phyloP scores from a whole-genome alignment of 257 asterid genomes.

The Henckelia pumila region DNA sequence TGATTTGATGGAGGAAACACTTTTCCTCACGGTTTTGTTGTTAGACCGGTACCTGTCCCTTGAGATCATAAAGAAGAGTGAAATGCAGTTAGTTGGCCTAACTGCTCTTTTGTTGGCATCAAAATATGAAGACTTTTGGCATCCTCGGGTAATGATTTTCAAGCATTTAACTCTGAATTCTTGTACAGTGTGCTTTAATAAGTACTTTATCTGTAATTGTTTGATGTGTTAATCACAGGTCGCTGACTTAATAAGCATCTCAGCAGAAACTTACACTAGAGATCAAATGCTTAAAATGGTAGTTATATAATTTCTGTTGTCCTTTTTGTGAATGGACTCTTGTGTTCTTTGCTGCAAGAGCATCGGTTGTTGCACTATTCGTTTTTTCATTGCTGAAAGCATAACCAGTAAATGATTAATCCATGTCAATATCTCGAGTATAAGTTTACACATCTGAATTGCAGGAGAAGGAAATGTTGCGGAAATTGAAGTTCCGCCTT shows the following conservation, averaged over 20 bases:
- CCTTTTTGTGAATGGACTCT: neutral
- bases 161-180: slow-evolving; percentile 19
- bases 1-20: slow-evolving; percentile 91
- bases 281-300: slow-evolving; percentile 89
- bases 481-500: slow-evolving; percentile 78
- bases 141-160: slow-evolving; percentile 70
- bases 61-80: slow-evolving; percentile 60
- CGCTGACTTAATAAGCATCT: slow-evolving; percentile 69
- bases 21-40: slow-evolving; percentile 75
- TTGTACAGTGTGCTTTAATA: neutral
- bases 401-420: neutral
- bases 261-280: slow-evolving; percentile 80
- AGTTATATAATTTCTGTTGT: slow-evolving; percentile 24
- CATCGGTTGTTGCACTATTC: neutral
- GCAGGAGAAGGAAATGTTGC: slow-evolving; percentile 73
- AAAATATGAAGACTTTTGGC: slow-evolving; percentile 96
- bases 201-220: slow-evolving; percentile 1
- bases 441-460: slow-evolving; percentile 25
- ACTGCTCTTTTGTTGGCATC: slow-evolving; percentile 93
- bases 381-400: neutral
- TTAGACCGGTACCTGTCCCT: slow-evolving; percentile 70
- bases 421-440: neutral
- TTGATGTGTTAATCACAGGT: slow-evolving; percentile 48
- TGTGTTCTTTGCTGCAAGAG: slow-evolving; percentile 4
- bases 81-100: slow-evolving; percentile 92